Evolutionary conservation across 176 grass and related monocot genomes (phyloP).

Genomic region (Eleusine coracana): DNA sequence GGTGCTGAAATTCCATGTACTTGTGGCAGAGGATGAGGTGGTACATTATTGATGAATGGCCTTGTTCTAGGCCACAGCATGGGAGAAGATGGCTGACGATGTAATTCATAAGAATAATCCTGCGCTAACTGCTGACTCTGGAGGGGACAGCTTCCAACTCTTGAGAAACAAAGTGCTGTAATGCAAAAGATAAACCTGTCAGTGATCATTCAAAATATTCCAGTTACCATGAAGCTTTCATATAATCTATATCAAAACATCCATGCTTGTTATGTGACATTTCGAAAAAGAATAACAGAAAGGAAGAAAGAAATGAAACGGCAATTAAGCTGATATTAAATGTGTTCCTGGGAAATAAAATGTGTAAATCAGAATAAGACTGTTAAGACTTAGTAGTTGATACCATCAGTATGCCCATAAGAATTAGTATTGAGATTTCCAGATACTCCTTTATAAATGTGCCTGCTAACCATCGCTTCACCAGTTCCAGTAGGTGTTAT

Average conservation of each 20-base stretch:
- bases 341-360: neutral
- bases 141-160: constrained; percentile 70
- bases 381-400: constrained; percentile 35
- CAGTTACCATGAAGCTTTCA: constrained; percentile 51
- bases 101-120: constrained; percentile 64
- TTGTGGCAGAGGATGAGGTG: constrained; percentile 46
- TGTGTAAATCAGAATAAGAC: constrained; percentile 20
- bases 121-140: constrained; percentile 61
- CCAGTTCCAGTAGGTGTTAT: constrained; percentile 47
- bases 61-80: constrained; percentile 63
- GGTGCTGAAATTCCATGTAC: constrained; percentile 55
- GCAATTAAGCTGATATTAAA: constrained; percentile 3
- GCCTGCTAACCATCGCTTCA: constrained; percentile 55
- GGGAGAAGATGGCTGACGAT: constrained; percentile 42
- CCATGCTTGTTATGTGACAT: constrained; percentile 57
- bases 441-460: constrained; percentile 56
- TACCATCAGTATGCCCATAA: constrained; percentile 60
- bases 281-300: constrained; percentile 39
- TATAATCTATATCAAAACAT: constrained; percentile 51
- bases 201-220: constrained; percentile 16
- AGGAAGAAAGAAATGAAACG: neutral
- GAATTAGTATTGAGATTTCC: constrained; percentile 54
- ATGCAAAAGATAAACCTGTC: constrained; percentile 24
- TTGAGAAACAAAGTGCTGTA: constrained; percentile 65
- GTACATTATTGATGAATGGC: constrained; percentile 56